Conservation (phyloP, 768 basidiomycete genomes). For the Paxillus involutus region DNA sequence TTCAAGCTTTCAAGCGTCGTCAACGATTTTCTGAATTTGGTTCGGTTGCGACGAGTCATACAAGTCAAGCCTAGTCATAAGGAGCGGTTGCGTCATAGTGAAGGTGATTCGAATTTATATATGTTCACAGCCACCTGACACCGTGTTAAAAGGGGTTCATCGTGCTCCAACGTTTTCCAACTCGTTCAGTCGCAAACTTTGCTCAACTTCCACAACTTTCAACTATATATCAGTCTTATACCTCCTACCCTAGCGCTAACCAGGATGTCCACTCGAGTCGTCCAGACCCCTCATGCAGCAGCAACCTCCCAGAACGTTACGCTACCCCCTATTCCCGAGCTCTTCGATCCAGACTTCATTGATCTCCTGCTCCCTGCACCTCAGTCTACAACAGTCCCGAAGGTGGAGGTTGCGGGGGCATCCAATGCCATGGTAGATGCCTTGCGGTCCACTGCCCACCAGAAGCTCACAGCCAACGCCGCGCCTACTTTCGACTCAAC, state of each 20-base stretch:
- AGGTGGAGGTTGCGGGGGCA: neutral
- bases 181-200: neutral
- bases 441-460: conserved; percentile 41
- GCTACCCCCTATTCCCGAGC: conserved; percentile 57
- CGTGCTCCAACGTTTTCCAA: too few species aligned
- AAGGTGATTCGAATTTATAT: too few species aligned
- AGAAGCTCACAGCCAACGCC: conserved; percentile 47
- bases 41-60: too few species aligned
- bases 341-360: conserved; percentile 55
- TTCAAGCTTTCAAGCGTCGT: too few species aligned
- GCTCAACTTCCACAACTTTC: too few species aligned
- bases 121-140: too few species aligned
- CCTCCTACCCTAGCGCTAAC: neutral
- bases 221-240: too few species aligned
- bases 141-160: too few species aligned
- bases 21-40: too few species aligned
- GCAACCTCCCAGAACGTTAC: conserved; percentile 43
- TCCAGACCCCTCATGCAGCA: conserved; percentile 4
- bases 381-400: neutral
- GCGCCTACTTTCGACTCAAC: conserved; percentile 56
- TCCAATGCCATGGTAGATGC: conserved; percentile 58
- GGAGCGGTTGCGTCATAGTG: too few species aligned
- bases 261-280: conserved; percentile 1
- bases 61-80: too few species aligned
- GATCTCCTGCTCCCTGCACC: conserved; percentile 50